Base-by-base conservation (phyloP, 495 filamentous ascomycete species). In the Collariella sp. region DNA sequence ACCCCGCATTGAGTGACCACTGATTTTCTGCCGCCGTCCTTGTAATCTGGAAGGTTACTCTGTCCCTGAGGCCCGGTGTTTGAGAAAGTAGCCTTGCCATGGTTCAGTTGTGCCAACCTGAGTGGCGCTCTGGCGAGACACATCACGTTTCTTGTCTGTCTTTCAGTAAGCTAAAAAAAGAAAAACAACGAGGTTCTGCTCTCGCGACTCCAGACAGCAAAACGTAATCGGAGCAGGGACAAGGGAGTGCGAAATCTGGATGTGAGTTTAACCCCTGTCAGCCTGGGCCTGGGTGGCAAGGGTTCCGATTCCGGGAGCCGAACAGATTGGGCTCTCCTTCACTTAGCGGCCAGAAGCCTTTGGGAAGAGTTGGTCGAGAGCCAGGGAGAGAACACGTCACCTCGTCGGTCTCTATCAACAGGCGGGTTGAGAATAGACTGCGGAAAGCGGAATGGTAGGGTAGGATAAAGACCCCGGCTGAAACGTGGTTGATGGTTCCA, bases 401-500 rank as follows among this genome's bases (percentile, higher is more conserved):
- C 38, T 50, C n/a, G 46, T 16, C 33, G 19, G 16, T 29, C 1
- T 3, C 29, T 15, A 16, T 29, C 22, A 11, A 31, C 15, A 47
- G 24, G 35, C 24, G 12, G 3, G 7, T 36, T 3, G 18, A 26
- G 16, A 46, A 58, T 58, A 44, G 50, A 26, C 56, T 44, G 34
- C 31, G 16, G 31, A 7, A 31, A 34, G 12, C 24, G 40, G 29
- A 33, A 39, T 34, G 34, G 26, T 23, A 54, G 50, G 33, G 46
- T 31, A 41, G 48, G 39, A 52, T 24, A 42, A 47, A 43, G 55
- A 48, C 49, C 38, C 39, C 50, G 50, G 55, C 44, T 58, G 50
- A 59, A 59, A 59, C 56, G 10, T 45, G 55, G 34, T 42, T 40
- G 56, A 41, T 23, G 43, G 33, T 54, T 52, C 51, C 50, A 50